These are phyloP conservation scores for Kalaharituber pfeilii DNA, from an alignment of 2,329 filamentous ascomycete species.

Conservation along the genomic window DNA sequence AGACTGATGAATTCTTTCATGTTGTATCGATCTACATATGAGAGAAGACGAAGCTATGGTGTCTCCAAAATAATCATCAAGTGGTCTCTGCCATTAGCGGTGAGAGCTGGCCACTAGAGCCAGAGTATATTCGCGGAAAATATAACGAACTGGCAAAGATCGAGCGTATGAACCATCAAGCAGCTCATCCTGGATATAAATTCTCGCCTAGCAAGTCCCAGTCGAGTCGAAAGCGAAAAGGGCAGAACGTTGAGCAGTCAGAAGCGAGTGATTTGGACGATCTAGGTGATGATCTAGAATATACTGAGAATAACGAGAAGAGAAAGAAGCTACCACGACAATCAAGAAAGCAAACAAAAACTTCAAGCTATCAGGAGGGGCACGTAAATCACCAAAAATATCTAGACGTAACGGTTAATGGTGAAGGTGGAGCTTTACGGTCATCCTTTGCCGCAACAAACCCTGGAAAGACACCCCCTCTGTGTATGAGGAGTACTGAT, in stretches of 20 bases:
- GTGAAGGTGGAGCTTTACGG: conserved; percentile 26
- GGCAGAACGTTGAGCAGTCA: conserved; percentile 29
- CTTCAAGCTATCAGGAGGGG: conserved; percentile 4
- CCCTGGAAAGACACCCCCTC: conserved; percentile 33
- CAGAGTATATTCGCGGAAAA: conserved; percentile 49
- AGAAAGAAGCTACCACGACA: conserved; percentile 1
- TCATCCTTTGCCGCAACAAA: conserved; percentile 37
- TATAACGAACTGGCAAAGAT: conserved; percentile 65
- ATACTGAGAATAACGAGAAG: not conserved
- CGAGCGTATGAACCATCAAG: conserved; percentile 69
- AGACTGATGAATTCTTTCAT: conserved; percentile 97
- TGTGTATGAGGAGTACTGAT: conserved; percentile 31
- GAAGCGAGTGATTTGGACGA: conserved; percentile 34
- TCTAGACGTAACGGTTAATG: conserved; percentile 14
- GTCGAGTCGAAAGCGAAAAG: conserved; percentile 34
- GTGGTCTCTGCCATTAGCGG: conserved; percentile 78
- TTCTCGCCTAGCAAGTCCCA: conserved; percentile 66
- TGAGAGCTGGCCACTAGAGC: conserved; percentile 67
- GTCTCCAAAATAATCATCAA: conserved; percentile 80
- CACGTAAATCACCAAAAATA: not conserved
- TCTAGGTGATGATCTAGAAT: conserved; percentile 29
- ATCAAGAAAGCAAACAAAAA: conserved; percentile 5
- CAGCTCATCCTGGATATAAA: conserved; percentile 80
- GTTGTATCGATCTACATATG: conserved; percentile 85
- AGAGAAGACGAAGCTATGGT: conserved; percentile 65